Evolutionary conservation across 371 early-diverging fungal genomes (phyloP).

Genomic region (Mortierella sp.): DNA sequence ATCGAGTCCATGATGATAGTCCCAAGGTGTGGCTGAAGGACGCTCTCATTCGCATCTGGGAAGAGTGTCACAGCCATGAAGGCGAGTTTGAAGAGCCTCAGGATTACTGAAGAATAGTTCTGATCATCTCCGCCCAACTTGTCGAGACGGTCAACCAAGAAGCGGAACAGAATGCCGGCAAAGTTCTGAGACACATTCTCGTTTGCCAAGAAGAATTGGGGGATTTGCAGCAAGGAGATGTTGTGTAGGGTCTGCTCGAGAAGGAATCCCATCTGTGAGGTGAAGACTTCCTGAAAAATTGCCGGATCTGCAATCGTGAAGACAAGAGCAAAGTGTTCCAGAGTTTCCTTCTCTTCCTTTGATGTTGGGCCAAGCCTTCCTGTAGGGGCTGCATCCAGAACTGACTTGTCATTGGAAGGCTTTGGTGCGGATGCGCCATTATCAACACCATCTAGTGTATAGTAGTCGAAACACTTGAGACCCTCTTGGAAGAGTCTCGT

Average conservation of each 20-base stretch:
- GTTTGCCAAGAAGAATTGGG: constrained; percentile 89
- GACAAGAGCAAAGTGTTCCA: constrained; percentile 91
- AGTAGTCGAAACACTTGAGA: constrained; percentile 88
- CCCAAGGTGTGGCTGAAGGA: constrained; percentile 90
- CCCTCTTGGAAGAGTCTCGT: constrained; percentile 86
- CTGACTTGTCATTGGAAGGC: constrained; percentile 35
- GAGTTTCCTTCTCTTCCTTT: constrained; percentile 89
- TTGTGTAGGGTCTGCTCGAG: constrained; percentile 87
- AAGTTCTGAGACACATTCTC: constrained; percentile 83
- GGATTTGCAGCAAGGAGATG: constrained; percentile 82
- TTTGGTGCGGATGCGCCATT: constrained; percentile 30
- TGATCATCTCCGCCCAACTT: constrained; percentile 83
- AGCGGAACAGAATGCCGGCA: constrained; percentile 81
- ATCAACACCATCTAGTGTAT: constrained; percentile 77
- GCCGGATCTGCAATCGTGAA: constrained; percentile 91
- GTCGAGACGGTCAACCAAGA: constrained; percentile 85
- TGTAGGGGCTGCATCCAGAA: constrained; percentile 40
- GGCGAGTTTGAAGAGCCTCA: constrained; percentile 91
- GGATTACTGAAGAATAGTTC: constrained; percentile 81
- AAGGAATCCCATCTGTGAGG: constrained; percentile 87
- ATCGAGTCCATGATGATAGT: constrained; percentile 91
- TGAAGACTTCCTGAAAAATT: constrained; percentile 95
- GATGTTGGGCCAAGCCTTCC: constrained; percentile 59
- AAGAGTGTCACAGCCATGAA: constrained; percentile 95
- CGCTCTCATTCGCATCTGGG: constrained; percentile 91